Percentiles rank a stretch among this genome's conserved stretches.
Conservation (phyloP, 2,329 filamentous ascomycete species). For the Neofusicoccum cordaticola region DNA sequence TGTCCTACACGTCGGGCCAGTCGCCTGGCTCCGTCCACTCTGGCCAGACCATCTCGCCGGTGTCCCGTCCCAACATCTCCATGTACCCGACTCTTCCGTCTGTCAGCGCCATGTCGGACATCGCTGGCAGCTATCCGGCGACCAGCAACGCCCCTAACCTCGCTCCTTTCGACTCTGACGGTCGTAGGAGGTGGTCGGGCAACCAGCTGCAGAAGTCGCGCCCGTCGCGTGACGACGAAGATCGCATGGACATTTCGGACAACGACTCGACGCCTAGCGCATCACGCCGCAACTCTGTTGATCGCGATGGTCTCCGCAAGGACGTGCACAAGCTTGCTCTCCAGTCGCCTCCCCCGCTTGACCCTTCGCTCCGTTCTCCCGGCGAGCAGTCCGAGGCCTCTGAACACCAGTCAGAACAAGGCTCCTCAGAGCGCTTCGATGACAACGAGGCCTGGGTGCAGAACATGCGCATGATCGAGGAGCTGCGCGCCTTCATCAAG, state of each 20-base stretch:
- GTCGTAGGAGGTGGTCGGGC: constrained; percentile 60
- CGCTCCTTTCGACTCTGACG: constrained; percentile 61
- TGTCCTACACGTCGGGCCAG: constrained; percentile 75
- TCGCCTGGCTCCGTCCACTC: constrained; percentile 70
- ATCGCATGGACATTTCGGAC: constrained; percentile 43
- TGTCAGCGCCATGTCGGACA: constrained; percentile 63
- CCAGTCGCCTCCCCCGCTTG: constrained; percentile 38
- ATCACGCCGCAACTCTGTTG: constrained; percentile 29
- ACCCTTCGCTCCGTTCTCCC: constrained; percentile 38
- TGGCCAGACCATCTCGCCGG: constrained; percentile 62
- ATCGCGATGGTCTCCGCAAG: constrained; percentile 36
- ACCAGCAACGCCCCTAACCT: constrained; percentile 66
- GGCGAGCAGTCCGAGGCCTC: constrained; percentile 35
- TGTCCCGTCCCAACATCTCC: constrained; percentile 53
- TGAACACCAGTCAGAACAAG: constrained; percentile 26
- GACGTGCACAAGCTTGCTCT: constrained; percentile 39
- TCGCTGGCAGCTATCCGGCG: constrained; percentile 57
- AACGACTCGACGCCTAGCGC: constrained; percentile 31
- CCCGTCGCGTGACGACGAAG: constrained; percentile 26
- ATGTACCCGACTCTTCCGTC: constrained; percentile 75
- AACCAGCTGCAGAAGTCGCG: constrained; percentile 55
- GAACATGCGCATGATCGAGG: constrained; percentile 63
- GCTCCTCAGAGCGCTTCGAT: constrained; percentile 17
- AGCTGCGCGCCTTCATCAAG: constrained; percentile 56
- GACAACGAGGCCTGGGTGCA: constrained; percentile 57